A percentile compares a stretch with the other conserved stretches of the same genome.
phyloP scores from a whole-genome alignment of 257 asterid species.

The Sherardia arvensis region DNA sequence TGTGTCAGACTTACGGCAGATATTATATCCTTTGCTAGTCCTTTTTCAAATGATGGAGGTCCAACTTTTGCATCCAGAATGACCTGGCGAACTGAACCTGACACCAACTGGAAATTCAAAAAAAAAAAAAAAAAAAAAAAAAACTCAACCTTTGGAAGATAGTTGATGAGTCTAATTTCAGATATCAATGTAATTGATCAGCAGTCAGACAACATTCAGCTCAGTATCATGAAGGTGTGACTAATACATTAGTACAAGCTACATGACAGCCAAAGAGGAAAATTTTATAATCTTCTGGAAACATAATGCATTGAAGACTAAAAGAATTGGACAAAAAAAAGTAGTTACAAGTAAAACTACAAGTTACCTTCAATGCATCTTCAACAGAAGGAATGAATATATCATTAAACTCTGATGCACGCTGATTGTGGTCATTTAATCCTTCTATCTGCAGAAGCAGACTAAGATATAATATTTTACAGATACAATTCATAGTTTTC shows the following conservation, averaged over 20 bases:
- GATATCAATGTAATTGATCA: not conserved
- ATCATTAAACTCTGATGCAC: conserved; percentile 41
- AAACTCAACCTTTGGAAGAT: conserved; percentile 18
- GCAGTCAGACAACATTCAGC: not conserved
- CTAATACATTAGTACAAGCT: not conserved
- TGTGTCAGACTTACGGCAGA: conserved; percentile 45
- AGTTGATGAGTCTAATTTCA: not conserved
- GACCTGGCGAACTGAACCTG: conserved; percentile 70
- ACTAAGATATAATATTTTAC: conserved; percentile 21
- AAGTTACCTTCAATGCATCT: conserved; percentile 69
- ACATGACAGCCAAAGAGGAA: not conserved
- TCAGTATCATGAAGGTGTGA: not conserved
- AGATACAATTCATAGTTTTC: not conserved
- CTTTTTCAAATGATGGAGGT: conserved; percentile 70
- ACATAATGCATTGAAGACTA: not conserved
- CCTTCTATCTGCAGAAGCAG: conserved; percentile 52
- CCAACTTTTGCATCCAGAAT: conserved; percentile 94
- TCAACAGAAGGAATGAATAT: conserved; percentile 57
- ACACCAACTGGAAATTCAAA: conserved; percentile 44
- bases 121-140: conserved; percentile 18
- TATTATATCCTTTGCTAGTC: conserved; percentile 66
- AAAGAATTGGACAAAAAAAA: not conserved
- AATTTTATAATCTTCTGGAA: not conserved
- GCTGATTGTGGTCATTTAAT: conserved; percentile 41
- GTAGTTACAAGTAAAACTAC: not conserved